These are phyloP conservation scores for Neurospora tetraspora DNA, from an alignment of 495 filamentous ascomycete genomes.

Conservation along the genomic window DNA sequence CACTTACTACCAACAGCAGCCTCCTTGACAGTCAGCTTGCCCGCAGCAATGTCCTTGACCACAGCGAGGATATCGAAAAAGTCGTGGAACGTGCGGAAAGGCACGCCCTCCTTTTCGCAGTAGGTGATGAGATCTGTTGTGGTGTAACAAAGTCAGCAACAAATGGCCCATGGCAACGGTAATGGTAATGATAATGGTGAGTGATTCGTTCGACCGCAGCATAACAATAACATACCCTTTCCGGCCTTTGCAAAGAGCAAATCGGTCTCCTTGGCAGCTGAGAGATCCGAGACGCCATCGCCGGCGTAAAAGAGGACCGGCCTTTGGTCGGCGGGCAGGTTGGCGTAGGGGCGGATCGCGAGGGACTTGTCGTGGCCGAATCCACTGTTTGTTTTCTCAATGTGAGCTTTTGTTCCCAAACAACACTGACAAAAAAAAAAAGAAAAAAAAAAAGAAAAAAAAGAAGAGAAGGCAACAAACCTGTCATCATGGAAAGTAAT, in stretches of 20 bases:
- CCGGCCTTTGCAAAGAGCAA: slow-evolving; percentile 85
- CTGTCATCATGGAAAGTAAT: slow-evolving; percentile 83
- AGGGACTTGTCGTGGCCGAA: slow-evolving; percentile 92
- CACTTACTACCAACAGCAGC: slow-evolving; percentile 27
- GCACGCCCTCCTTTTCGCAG: slow-evolving; percentile 65
- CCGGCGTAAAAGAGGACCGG: slow-evolving; percentile 82
- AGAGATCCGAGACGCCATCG: slow-evolving; percentile 83
- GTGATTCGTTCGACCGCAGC: background rate
- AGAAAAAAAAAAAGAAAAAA: too few relatives aligned
- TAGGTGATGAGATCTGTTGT: slow-evolving; percentile 65
- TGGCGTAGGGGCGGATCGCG: slow-evolving; percentile 76
- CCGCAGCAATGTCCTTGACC: slow-evolving; percentile 61
- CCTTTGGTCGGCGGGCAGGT: slow-evolving; percentile 51
- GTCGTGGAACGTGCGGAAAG: slow-evolving; percentile 72
- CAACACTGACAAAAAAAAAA: too few relatives aligned
- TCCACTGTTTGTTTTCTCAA: slow-evolving; percentile 38
- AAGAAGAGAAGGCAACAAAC: slow-evolving; percentile 25
- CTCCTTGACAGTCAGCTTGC: slow-evolving; percentile 40
- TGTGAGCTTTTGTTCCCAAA: background rate
- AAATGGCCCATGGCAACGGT: background rate
- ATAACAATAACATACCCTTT: slow-evolving; percentile 50
- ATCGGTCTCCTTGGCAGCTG: slow-evolving; percentile 79
- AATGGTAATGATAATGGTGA: background rate
- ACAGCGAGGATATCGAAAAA: slow-evolving; percentile 66
- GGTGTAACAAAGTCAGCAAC: slow-evolving; percentile 2